Evolutionary conservation across 495 filamentous ascomycete species (phyloP), one percentile per base, ranked within the genome.

Genomic region (Penicillium cinerascens): DNA sequence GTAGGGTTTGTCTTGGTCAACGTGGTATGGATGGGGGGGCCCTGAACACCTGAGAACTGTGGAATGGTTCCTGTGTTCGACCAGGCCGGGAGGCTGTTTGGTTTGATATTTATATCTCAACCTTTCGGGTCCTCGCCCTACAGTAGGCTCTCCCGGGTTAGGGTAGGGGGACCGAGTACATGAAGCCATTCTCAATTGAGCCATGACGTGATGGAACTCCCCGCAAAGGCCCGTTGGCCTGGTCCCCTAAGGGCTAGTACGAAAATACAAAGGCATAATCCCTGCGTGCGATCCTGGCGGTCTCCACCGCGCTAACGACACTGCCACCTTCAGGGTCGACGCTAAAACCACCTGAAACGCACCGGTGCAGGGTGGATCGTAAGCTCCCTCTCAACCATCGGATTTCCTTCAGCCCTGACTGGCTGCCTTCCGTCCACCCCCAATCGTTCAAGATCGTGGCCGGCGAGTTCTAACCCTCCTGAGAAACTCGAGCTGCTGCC

Each of bases 281-380:
- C 68, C 63, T 70, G 67, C 50, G 55, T 70, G 58, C 60, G 66
- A 73, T 71, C 70, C 70, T 69, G 54, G 57, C 21, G 36, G 27
- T 47, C 57, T 55, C 66, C 68, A 64, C 58, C 27, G 27, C 61
- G 46, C 62, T 55, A 66, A 44, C 48, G 51, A 64, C 64, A 69
- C 66, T 71, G 64, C 66, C 67, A 63, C 66, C 59, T 42, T 65
- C 69, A 67, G 66, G 67, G 57, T 70, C 61, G 52, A 60, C 61
- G 55, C 68, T 69, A 71, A 59, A n/a, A 50, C 47, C 41, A 59
- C 46, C 49, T 74, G 70, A 74, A 74, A 74, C 70, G 60, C 58
- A 33, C 48, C 48, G 49, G 46, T 20, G n/a, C n/a, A n/a, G n/a
- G 27, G 38, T 37, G 43, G 51, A 42, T 46, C 60, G 44, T 47